Evolutionary conservation across 257 asterid species (phyloP).

Genomic region (Solanum appendiculatum): DNA sequence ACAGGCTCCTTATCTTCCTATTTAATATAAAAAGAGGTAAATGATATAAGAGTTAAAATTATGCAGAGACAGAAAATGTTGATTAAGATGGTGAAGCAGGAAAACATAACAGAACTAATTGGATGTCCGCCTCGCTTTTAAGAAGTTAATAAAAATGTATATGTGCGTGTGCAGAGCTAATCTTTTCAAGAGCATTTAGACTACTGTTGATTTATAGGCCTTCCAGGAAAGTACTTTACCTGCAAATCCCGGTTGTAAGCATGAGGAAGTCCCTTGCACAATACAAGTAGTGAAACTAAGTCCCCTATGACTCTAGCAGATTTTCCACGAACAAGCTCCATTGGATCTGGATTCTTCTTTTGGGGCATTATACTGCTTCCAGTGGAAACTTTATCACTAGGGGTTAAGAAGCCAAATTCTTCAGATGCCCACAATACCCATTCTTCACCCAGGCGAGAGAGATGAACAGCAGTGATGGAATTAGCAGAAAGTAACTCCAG

Average conservation of each 20-base stretch:
- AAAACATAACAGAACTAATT: background rate
- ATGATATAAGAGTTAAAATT: background rate
- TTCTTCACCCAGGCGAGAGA: constrained; percentile 98
- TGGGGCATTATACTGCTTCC: constrained; percentile 99
- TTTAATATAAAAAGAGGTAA: background rate
- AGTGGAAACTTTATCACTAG: constrained; percentile 94
- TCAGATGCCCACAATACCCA: constrained; percentile 99
- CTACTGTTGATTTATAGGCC: background rate
- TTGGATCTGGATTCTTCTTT: constrained; percentile 98
- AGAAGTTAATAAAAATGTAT: background rate
- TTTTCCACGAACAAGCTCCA: constrained; percentile 99
- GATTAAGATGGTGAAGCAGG: background rate
- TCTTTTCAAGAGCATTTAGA: background rate
- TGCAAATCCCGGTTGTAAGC: constrained; percentile 98
- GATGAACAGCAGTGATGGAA: constrained; percentile 82
- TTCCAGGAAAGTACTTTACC: constrained; percentile 25
- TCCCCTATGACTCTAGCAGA: constrained; percentile 95
- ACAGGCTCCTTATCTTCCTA: constrained; percentile 98
- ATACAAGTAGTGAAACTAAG: constrained; percentile 83
- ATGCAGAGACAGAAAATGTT: background rate
- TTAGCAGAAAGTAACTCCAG: constrained; percentile 85
- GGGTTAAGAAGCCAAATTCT: constrained; percentile 87
- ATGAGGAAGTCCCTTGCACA: constrained; percentile 99
- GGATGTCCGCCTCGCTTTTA: background rate
- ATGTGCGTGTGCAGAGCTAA: background rate